Evolutionary conservation across 129 eudicot genomes (phyloP).

Genomic region (Escallonia rubra): DNA sequence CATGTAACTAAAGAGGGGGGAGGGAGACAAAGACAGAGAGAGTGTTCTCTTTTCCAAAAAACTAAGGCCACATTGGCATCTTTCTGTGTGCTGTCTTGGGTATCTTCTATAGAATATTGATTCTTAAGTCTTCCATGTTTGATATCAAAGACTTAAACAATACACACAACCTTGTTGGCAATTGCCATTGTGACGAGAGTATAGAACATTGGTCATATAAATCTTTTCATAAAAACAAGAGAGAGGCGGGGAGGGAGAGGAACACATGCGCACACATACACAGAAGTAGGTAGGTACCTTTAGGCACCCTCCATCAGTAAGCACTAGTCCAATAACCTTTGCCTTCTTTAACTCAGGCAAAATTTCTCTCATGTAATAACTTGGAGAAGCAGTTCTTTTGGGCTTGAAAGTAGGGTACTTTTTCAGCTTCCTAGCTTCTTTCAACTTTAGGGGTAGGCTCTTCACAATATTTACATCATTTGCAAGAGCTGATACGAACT

Average conservation of each 20-base stretch:
- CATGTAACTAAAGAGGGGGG: too few species aligned
- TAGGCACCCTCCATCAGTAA: slow-evolving; percentile 83
- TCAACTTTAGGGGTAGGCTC: slow-evolving; percentile 52
- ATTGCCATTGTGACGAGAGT: not conserved
- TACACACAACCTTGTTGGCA: too few species aligned
- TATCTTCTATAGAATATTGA: too few species aligned
- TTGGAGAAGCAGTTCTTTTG: slow-evolving; percentile 56
- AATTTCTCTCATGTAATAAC: slow-evolving; percentile 54
- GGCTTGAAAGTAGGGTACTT: slow-evolving; percentile 67
- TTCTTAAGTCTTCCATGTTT: too few species aligned
- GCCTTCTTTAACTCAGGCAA: slow-evolving; percentile 66
- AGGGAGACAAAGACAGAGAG: too few species aligned
- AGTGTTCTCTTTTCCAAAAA: too few species aligned
- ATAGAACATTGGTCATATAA: not conserved
- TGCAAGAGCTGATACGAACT: slow-evolving; percentile 63
- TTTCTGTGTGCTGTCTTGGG: too few species aligned
- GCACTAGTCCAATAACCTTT: slow-evolving; percentile 73
- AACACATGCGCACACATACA: not conserved
- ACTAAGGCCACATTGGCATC: too few species aligned
- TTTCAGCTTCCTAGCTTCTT: slow-evolving; percentile 68
- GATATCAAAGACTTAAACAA: too few species aligned
- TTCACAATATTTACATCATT: slow-evolving; percentile 72
- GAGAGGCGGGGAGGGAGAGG: not conserved
- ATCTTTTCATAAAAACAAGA: not conserved
- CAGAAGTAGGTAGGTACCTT: slow-evolving; percentile 41